Conservation (phyloP, 208 protist genomes). For the Entamoeba invadens region DNA sequence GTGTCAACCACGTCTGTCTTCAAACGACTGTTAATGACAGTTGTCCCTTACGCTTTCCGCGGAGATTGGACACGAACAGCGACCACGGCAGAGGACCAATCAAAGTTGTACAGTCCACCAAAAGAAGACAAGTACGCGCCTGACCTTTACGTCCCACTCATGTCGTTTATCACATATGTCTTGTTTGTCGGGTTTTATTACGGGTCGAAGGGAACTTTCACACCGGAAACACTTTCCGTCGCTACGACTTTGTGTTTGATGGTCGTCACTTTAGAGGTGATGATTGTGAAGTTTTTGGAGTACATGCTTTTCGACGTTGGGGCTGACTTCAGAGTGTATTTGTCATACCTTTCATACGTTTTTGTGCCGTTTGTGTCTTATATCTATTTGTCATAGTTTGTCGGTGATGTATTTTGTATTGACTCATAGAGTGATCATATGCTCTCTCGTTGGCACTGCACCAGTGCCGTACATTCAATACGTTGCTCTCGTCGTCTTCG, state of each 20-base stretch:
- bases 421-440: background rate
- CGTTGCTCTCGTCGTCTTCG: background rate
- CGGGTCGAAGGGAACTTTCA: background rate
- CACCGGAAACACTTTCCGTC: background rate
- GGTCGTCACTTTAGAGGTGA: background rate
- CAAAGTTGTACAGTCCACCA: background rate
- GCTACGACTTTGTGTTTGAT: background rate
- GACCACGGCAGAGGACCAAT: background rate
- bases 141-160: background rate
- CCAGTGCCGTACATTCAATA: background rate
- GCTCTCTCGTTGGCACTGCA: background rate
- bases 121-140: background rate
- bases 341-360: background rate
- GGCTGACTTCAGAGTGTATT: background rate
- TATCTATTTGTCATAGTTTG: too few relatives aligned
- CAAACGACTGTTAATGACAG: background rate
- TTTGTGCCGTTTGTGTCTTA: background rate
- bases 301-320: background rate
- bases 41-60: background rate
- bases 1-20: background rate
- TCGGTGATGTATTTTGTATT: too few relatives aligned
- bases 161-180: background rate
- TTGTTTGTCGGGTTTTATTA: background rate
- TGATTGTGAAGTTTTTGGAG: background rate
- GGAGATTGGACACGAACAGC: background rate